Evolutionary conservation across 352 stramenopile genomes (phyloP).

Genomic region (Globisporangium mamillatum): DNA sequence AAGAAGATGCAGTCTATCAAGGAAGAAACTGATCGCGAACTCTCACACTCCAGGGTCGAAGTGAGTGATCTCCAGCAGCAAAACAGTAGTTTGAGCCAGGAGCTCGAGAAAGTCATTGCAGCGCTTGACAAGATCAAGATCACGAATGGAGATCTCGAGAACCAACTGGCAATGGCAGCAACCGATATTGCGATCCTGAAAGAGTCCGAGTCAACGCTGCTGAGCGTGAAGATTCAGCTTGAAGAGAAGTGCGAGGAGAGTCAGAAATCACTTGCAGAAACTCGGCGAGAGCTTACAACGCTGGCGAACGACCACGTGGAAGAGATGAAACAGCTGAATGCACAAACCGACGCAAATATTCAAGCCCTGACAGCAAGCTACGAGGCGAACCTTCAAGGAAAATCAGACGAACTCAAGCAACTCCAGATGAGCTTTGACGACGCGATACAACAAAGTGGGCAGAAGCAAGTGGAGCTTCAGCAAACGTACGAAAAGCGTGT

Average conservation of each 20-base stretch:
- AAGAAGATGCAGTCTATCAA: conserved; percentile 1
- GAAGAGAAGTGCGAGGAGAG: background rate
- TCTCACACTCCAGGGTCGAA: conserved; percentile 18
- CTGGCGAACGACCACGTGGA: background rate
- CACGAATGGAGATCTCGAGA: conserved; percentile 4
- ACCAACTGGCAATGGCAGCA: background rate
- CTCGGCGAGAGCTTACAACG: background rate
- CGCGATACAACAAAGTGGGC: conserved; percentile 12
- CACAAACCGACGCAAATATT: background rate
- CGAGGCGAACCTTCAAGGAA: conserved; percentile 3
- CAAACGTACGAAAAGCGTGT: conserved; percentile 21
- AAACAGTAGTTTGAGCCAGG: conserved; percentile 20
- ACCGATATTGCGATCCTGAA: conserved; percentile 3
- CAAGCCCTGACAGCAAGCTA: background rate
- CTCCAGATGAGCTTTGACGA: conserved; percentile 7
- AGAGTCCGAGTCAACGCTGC: conserved; percentile 5
- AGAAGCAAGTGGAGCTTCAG: conserved; percentile 21
- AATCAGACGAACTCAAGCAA: conserved; percentile 7
- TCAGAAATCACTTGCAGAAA: background rate
- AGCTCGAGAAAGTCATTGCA: conserved; percentile 15
- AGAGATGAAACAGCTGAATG: background rate
- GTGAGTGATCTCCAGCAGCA: conserved; percentile 19
- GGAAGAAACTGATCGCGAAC: conserved; percentile 8
- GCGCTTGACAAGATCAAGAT: conserved; percentile 7
- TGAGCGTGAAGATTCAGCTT: conserved; percentile 3